Base-by-base conservation (phyloP, 306 rosid genomes). In the Rubus idaeus region DNA sequence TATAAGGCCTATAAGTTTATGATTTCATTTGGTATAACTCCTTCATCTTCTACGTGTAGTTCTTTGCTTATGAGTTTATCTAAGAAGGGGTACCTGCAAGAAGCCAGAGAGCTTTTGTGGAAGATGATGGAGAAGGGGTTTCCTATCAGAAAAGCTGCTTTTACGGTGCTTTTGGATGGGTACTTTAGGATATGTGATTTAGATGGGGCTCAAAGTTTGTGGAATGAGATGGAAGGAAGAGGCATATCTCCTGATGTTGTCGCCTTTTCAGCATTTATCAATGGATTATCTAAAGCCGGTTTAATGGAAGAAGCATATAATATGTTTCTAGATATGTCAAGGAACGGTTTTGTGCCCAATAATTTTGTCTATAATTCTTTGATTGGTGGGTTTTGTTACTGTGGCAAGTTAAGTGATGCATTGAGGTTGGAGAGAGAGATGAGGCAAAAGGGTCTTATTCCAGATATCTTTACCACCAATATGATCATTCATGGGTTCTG, bases 331-430 rank as follows among this genome's bases (percentile, higher is more conserved):
- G 90, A 90, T 74, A 92, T 90, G 93, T 75, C 72, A 47, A 77
- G 79, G 49, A 77, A 80, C 55, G 93, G 93, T 26, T 82, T 84
- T 58, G 87, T 89, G 75, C 97, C 96, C 1, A 92, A 92, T 79
- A 90, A 92, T 82, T 90, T 90, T 77, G 86, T 85, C 14, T 89
- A 86, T 84, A 92, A 90, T 83, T 92, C 97, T 84, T 86, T 90
- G 82, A 90, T 92, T 79, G 70, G 78, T 13, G 96, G 92, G 64
- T 86, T 86, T 79, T 89, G 91, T 72, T 53, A 79, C 65, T 40
- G 58, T 20, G 92, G 93, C 30, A 79, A 65, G 77, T 84, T 92
- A 85, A 81, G 68, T 35, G 86, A 87, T 78, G 93, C 96, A 49
- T 51, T 87, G 78, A 78, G 73, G 47, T 78, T 92, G 84, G 87